phyloP scores from a whole-genome alignment of 1,139 yeast genomes.

The Saccharomyces hybrid region DNA sequence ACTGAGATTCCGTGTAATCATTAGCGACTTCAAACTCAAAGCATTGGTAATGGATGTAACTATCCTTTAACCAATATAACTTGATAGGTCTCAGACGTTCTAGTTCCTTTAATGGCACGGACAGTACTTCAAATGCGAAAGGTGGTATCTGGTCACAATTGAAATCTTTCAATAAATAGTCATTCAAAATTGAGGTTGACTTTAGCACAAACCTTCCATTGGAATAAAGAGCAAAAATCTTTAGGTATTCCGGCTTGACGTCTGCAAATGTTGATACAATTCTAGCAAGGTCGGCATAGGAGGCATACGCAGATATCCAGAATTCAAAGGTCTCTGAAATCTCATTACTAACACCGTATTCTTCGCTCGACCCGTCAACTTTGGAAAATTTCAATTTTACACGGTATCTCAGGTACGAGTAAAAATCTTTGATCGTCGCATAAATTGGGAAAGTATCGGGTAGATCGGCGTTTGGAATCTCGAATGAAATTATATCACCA shows the following conservation, averaged over 20 bases:
- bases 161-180: conserved; percentile 44
- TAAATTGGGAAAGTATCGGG: conserved; percentile 22
- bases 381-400: conserved; percentile 48
- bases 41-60: conserved; percentile 57
- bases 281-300: conserved; percentile 52
- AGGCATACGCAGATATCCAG: conserved; percentile 61
- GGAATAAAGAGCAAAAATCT: conserved; percentile 55
- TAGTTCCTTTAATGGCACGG: conserved; percentile 64
- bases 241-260: conserved; percentile 55
- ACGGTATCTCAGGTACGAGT: conserved; percentile 59
- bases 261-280: conserved; percentile 48
- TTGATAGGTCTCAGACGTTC: conserved; percentile 66
- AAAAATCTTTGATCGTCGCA: conserved; percentile 44
- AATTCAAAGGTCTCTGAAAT: conserved; percentile 40
- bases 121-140: conserved; percentile 70
- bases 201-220: conserved; percentile 42
- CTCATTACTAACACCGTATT: conserved; percentile 36
- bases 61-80: conserved; percentile 55
- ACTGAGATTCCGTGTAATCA: conserved; percentile 49
- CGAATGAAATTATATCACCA: conserved; percentile 75
- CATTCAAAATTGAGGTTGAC: conserved; percentile 32
- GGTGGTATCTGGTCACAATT: conserved; percentile 40
- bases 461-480: conserved; percentile 29
- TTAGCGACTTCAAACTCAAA: conserved; percentile 65
- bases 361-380: conserved; percentile 43